phyloP scores from a whole-genome alignment of 1,284 basidiomycete genomes.

The Cystobasidium slooffiae region DNA sequence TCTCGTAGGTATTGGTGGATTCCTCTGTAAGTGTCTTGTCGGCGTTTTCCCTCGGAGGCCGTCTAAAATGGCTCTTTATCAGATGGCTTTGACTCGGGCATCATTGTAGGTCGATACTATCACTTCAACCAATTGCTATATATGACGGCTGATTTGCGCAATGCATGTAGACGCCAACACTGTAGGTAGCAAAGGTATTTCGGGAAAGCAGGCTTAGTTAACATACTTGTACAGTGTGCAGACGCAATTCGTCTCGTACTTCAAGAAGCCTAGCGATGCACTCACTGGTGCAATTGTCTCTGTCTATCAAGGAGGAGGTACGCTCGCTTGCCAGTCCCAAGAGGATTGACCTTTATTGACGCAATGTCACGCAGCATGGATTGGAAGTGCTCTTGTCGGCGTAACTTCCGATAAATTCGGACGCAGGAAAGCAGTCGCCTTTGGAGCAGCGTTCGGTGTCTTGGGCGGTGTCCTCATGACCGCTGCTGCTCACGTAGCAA shows the following conservation, averaged over 20 bases:
- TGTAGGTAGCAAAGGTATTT: not conserved
- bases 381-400: conserved; percentile 24
- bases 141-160: too few relatives aligned
- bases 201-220: not conserved
- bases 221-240: conserved; percentile 7
- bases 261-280: conserved; percentile 6
- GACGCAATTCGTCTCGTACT: conserved; percentile 14
- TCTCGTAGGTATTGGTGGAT: conserved; percentile 24
- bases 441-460: conserved; percentile 23
- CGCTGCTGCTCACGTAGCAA: conserved; percentile 32
- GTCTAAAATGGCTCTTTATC: not conserved
- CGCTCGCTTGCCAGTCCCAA: not conserved
- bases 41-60: not conserved
- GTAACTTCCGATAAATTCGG: conserved; percentile 21
- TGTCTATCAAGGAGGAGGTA: conserved; percentile 33
- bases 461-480: conserved; percentile 31
- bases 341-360: not conserved
- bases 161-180: conserved; percentile 27
- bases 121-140: not conserved
- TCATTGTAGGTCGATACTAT: conserved; percentile 16
- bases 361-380: conserved; percentile 8
- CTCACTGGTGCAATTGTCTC: conserved; percentile 33
- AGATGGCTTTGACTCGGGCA: conserved; percentile 36
- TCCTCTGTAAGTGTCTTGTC: conserved; percentile 5
- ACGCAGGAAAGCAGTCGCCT: conserved; percentile 15